Conservation (phyloP, 441 rosid genomes). For the Breynia disticha region DNA sequence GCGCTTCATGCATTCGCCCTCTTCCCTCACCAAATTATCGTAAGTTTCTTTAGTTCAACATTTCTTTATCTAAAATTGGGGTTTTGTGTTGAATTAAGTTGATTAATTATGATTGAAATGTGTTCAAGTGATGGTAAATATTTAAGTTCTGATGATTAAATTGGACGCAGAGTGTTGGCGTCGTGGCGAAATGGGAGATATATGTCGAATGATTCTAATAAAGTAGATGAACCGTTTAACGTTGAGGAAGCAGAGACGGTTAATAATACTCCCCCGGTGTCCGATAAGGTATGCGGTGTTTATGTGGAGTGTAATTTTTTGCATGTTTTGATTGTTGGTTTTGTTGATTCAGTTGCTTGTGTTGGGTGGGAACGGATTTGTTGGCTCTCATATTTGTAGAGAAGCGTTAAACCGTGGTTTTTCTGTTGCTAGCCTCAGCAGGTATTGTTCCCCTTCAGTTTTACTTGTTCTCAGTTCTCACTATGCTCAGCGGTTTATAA, state of each 20-base stretch:
- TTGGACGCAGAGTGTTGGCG: constrained; percentile 2
- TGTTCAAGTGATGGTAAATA: too few relatives aligned
- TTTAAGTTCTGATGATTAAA: too few relatives aligned
- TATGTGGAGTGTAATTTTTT: neutral
- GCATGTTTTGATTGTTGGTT: constrained; percentile 7
- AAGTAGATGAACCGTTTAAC: constrained; percentile 60
- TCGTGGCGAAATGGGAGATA: constrained; percentile 35
- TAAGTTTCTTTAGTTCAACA: constrained; percentile 22
- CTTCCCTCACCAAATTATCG: constrained; percentile 34
- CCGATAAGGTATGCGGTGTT: constrained; percentile 47
- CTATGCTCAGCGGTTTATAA: too few relatives aligned
- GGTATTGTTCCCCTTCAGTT: constrained; percentile 28
- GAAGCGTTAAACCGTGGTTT: constrained; percentile 78
- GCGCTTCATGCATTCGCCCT: constrained; percentile 45
- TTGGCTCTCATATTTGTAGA: constrained; percentile 75
- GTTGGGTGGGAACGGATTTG: constrained; percentile 95
- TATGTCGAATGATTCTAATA: constrained; percentile 58
- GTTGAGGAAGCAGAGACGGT: constrained; percentile 92
- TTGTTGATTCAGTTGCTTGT: constrained; percentile 62
- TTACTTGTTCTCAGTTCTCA: neutral
- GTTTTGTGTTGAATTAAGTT: too few relatives aligned
- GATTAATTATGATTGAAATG: too few relatives aligned
- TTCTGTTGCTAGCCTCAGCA: constrained; percentile 85
- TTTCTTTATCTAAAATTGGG: neutral
- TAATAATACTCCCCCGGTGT: constrained; percentile 57